phyloP scores from a whole-genome alignment of 2,329 filamentous ascomycete species.

The Beauveria rudraprayagi region DNA sequence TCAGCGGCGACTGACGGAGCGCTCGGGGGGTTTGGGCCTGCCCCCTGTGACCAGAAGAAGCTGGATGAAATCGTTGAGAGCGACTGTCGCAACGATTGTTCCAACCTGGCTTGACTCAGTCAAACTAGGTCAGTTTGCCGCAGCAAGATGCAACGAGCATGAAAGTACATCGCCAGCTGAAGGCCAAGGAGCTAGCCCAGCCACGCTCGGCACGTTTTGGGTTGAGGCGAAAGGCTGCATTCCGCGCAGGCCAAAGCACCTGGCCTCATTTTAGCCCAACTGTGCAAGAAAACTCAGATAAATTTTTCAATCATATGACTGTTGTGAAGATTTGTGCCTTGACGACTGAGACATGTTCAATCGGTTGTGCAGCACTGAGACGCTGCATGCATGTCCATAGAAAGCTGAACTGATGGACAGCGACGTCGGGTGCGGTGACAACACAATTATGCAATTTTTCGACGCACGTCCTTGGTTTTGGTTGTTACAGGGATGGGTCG shows the following conservation, averaged over 20 bases:
- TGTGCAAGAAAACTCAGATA: background rate
- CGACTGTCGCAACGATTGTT: background rate
- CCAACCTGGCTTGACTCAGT: too few species aligned
- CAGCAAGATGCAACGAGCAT: background rate
- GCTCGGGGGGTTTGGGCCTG: background rate
- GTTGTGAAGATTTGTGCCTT: background rate
- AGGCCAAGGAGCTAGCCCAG: background rate
- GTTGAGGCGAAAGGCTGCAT: background rate
- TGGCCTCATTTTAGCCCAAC: conserved; percentile 5
- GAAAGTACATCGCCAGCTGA: background rate
- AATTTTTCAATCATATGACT: background rate
- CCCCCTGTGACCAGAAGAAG: background rate
- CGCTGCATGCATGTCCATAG: background rate
- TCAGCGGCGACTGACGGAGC: background rate
- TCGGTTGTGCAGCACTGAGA: background rate
- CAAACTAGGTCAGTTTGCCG: background rate
- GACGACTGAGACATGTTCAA: background rate
- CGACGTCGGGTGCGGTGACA: conserved; percentile 5
- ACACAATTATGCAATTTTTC: background rate
- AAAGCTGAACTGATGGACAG: background rate
- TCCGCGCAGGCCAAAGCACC: conserved; percentile 1
- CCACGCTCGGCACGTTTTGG: background rate
- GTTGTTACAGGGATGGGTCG: conserved; percentile 2
- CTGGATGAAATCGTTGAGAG: background rate
- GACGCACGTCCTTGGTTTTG: conserved; percentile 9